Evolutionary conservation across 2,329 filamentous ascomycete genomes (phyloP).

Genomic region (Verticillium isaacii): DNA sequence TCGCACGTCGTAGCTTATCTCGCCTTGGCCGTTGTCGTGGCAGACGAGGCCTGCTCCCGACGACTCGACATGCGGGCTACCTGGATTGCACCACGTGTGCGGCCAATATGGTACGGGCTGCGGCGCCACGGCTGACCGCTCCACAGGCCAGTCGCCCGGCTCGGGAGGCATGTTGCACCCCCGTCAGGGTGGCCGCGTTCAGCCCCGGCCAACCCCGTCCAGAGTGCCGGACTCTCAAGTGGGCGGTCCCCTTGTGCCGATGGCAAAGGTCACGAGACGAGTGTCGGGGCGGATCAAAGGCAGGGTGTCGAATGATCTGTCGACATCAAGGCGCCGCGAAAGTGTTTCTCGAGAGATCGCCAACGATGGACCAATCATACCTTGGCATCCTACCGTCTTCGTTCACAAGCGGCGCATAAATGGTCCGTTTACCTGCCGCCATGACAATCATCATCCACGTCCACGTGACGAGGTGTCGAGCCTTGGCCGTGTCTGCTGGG

Average conservation of each 20-base stretch:
- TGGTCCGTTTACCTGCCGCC: neutral
- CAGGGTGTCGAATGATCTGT: neutral
- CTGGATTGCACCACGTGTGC: neutral
- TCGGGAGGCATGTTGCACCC: neutral
- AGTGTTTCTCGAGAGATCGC: neutral
- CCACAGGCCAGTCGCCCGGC: neutral
- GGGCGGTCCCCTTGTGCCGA: neutral
- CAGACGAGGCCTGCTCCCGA: neutral
- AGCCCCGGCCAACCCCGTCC: neutral
- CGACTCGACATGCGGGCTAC: neutral
- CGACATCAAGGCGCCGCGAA: neutral
- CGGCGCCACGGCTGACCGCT: neutral
- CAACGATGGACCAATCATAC: neutral
- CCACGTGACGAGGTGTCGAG: slow-evolving; percentile 1
- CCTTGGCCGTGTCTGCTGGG: neutral
- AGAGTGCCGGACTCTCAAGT: neutral
- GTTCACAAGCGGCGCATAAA: slow-evolving; percentile 1
- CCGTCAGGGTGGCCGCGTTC: neutral
- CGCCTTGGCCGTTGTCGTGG: neutral
- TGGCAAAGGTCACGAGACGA: neutral
- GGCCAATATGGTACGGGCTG: neutral
- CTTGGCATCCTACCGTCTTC: neutral
- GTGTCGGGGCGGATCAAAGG: neutral
- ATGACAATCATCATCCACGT: slow-evolving; percentile 1
- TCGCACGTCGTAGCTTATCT: neutral